Conservation (phyloP, 2,329 filamentous ascomycete genomes). For the Sporothrix euskadiensis region DNA sequence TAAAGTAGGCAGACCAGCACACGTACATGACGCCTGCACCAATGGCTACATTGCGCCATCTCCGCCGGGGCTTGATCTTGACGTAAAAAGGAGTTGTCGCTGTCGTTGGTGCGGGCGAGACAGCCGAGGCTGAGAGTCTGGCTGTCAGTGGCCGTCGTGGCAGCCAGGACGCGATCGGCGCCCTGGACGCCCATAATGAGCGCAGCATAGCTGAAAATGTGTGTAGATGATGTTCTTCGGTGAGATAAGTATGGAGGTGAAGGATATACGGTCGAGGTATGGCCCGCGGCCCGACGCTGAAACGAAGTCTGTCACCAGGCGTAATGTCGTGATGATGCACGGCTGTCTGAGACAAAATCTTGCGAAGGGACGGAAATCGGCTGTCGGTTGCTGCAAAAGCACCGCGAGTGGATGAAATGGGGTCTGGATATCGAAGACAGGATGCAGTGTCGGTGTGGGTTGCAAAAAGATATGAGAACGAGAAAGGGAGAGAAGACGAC, state of each 20-base stretch:
- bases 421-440: background rate
- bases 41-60: slow-evolving; percentile 32
- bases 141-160: slow-evolving; percentile 8
- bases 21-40: slow-evolving; percentile 31
- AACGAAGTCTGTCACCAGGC: background rate
- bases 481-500: background rate
- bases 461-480: background rate
- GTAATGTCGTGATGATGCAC: slow-evolving; percentile 6
- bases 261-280: background rate
- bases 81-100: slow-evolving; percentile 31
- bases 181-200: slow-evolving; percentile 27
- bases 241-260: too few relatives aligned
- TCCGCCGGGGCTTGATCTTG: slow-evolving; percentile 25
- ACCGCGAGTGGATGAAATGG: background rate
- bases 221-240: background rate
- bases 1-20: slow-evolving; percentile 43
- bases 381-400: background rate
- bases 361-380: background rate
- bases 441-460: background rate
- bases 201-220: slow-evolving; percentile 27
- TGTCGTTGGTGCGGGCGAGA: slow-evolving; percentile 7
- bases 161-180: slow-evolving; percentile 25
- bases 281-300: slow-evolving; percentile 14
- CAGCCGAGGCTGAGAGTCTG: background rate
- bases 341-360: background rate